Percentiles rank a stretch among this genome's conserved stretches.
phyloP scores from a whole-genome alignment of 495 filamentous ascomycete species.

The Aspergillus homomorphus region DNA sequence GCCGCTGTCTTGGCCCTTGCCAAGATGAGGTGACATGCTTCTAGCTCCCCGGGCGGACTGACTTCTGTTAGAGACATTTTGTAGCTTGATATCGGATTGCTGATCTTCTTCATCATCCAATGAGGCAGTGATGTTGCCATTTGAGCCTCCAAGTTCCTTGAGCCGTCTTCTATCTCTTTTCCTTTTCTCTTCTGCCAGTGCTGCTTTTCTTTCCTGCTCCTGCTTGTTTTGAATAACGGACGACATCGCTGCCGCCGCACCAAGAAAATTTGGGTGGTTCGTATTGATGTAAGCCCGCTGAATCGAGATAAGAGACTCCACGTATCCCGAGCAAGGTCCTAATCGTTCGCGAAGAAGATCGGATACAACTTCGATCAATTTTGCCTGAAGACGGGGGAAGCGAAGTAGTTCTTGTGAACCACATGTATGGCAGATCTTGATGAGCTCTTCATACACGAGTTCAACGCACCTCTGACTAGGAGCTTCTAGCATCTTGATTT shows the following conservation, averaged over 20 bases:
- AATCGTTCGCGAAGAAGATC: constrained; percentile 91
- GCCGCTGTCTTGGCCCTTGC: constrained; percentile 56
- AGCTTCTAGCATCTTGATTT: constrained; percentile 95
- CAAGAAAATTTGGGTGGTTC: constrained; percentile 98
- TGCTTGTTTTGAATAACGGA: constrained; percentile 91
- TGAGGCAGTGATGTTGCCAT: constrained; percentile 67
- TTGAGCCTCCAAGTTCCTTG: constrained; percentile 73
- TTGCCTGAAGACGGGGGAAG: constrained; percentile 91
- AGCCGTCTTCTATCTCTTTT: constrained; percentile 77
- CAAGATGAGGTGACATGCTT: constrained; percentile 79
- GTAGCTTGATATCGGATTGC: constrained; percentile 43
- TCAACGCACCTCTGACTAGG: constrained; percentile 96
- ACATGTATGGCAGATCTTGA: constrained; percentile 99
- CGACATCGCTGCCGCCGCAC: constrained; percentile 96
- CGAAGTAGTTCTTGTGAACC: constrained; percentile 88
- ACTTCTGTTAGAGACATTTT: constrained; percentile 54
- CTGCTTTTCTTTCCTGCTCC: constrained; percentile 80
- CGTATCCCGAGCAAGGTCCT: constrained; percentile 83
- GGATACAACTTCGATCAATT: constrained; percentile 97
- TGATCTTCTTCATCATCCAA: constrained; percentile 70
- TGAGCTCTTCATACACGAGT: constrained; percentile 96
- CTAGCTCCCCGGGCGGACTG: constrained; percentile 60
- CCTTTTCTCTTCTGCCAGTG: constrained; percentile 75
- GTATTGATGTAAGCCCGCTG: constrained; percentile 99
- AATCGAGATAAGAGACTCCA: constrained; percentile 94